Percentiles rank a stretch among this genome's conserved stretches.
phyloP scores from a whole-genome alignment of 768 basidiomycete genomes.

The Tulasnella sp. region DNA sequence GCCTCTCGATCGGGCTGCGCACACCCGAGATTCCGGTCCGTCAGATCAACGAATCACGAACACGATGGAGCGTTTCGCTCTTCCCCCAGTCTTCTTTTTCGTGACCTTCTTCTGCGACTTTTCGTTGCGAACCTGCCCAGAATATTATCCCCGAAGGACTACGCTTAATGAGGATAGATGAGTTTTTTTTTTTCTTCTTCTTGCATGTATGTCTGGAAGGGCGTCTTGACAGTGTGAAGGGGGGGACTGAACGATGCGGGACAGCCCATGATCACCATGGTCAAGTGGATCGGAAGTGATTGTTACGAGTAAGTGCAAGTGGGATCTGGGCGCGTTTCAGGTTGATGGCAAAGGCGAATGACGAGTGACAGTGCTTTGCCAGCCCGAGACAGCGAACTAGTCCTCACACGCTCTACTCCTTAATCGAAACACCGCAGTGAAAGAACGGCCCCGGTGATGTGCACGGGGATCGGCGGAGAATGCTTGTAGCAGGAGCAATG shows the following conservation, averaged over 20 bases:
- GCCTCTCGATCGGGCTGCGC: not conserved
- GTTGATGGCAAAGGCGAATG: not conserved
- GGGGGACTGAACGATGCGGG: not conserved
- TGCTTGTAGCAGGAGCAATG: not conserved
- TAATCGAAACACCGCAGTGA: not conserved
- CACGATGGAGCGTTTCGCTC: not conserved
- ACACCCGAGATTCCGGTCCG: not conserved
- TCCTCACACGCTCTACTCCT: not conserved
- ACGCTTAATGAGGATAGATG: not conserved
- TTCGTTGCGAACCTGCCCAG: not conserved
- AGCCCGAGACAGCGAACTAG: not conserved
- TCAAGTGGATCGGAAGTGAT: not conserved
- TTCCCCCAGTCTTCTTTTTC: not conserved
- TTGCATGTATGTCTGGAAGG: not conserved
- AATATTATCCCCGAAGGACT: not conserved
- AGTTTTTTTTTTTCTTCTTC: not conserved
- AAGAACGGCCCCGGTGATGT: not conserved
- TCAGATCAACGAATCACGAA: not conserved
- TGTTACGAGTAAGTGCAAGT: not conserved
- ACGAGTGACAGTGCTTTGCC: not conserved
- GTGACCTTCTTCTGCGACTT: not conserved
- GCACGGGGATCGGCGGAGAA: not conserved
- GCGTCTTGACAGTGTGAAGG: not conserved
- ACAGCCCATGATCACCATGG: not conserved
- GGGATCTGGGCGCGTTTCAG: not conserved